Evolutionary conservation across 129 eudicot species (phyloP), one percentile per base, ranked within the genome.

Genomic region (Lactuca sativa): DNA sequence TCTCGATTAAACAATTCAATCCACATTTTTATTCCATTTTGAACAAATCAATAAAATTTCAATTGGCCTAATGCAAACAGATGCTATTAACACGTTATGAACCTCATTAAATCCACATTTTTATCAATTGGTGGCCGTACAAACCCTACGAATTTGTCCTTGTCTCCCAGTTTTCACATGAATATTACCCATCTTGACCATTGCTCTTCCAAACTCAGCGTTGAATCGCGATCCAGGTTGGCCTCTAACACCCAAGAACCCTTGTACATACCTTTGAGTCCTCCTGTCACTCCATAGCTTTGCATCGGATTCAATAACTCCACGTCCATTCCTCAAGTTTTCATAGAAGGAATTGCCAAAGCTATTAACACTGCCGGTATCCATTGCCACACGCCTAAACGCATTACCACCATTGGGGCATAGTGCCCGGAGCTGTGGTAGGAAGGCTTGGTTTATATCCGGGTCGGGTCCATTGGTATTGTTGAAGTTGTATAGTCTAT

Each of bases 141-240:
- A 92, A 51, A 90, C 83, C 43, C 67, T 80, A 18, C 98, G 84
- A 73, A 92, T 88, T 67, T 92, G 90, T 0, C 96, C 96, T 56
- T 64, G 49, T 25, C 40, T 81, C 31, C 96, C 87, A 0, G 88
- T 89, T 71, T 84, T 82, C 40, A 89, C 92, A 40, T 67, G 86
- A 62, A 78, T 48, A 33, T 81, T 79, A 38, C 95, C 88, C 92
- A 92, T 76, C 80, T 86, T 92, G 47, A 89, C 86, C 96, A 92
- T 84, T 15, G 96, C 81, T 55, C 73, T 79, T 34, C 90, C 91
- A 62, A 92, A 92, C 67, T 89, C 88, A 0, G 36, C 68, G 9
- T 77, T 74, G 44, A 92, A 86, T 49, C 76, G 79, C 40, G 74
- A 59, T 44, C 85, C 84, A 59, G 58, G 41, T 76, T 74, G 59